Base-by-base conservation (phyloP, 108 stramenopile genomes). In the Cylindrotheca closterium region DNA sequence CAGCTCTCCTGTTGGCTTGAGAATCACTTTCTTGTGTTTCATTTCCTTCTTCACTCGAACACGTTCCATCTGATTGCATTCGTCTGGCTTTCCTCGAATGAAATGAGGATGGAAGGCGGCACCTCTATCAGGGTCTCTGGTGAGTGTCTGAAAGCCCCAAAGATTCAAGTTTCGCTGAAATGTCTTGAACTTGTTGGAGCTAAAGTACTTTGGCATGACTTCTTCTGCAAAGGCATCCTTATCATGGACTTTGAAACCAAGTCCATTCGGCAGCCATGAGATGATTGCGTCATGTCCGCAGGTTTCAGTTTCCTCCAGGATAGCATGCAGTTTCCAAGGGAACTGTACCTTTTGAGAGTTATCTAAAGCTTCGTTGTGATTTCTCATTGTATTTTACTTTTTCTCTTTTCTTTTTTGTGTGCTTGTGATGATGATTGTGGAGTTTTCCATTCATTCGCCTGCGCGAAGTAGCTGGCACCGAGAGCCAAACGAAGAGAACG, bases 31-130 rank as follows among this genome's bases (percentile, higher is more conserved):
- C n/a, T 58, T 15, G 72, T 70, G 18, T 71, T 79, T 1, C 79
- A n/a, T n/a, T n/a, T n/a, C n/a, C n/a, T 33, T 74, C 77, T 84
- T 84, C 53, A 82, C 70, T 33, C 77, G 63, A 34, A 49, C 33
- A 15, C 74, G 67, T 21, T 31, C 48, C 32, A 75, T 69, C 3
- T 53, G 33, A 21, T 55, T 46, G 24, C 51, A 60, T n/a, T 69
- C 54, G n/a, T 53, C 55, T 19, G 30, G 30, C 2, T 60, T 22
- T 51, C 67, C 62, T 47, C 55, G 49, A 2, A 58, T 23, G 46
- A 75, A 75, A 51, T 68, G 58, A 15, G 56, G 57, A 51, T 77
- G 74, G 28, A 47, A 65, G 21, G 31, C 52, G 21, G 56, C 65
- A 18, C 83, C 83, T 33, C 71, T 62, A 32, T 83, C 76, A 4